phyloP scores from a whole-genome alignment of 768 basidiomycete genomes.

The Leccinum broughii region DNA sequence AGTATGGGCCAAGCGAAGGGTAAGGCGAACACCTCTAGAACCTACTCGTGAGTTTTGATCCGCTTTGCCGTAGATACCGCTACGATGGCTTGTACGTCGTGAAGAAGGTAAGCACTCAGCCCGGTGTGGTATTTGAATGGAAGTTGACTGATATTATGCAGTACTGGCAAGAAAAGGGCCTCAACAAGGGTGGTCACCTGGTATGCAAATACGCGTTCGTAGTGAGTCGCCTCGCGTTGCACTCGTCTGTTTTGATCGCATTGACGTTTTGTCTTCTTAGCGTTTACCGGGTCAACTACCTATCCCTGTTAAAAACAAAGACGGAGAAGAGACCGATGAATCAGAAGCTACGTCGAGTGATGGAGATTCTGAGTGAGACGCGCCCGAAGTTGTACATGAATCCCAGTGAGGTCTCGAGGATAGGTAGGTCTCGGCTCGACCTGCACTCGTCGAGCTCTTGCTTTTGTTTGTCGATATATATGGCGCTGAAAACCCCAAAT shows the following conservation, averaged over 20 bases:
- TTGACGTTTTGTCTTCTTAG: constrained; percentile 9
- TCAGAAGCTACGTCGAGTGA: not conserved
- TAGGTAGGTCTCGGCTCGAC: not conserved
- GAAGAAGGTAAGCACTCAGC: constrained; percentile 51
- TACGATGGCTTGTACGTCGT: constrained; percentile 89
- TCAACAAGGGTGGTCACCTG: constrained; percentile 64
- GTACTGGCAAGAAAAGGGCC: constrained; percentile 76
- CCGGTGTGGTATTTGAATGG: not conserved
- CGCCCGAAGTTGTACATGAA: not conserved
- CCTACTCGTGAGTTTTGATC: not conserved
- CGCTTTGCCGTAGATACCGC: constrained; percentile 56
- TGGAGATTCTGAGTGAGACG: constrained; percentile 6
- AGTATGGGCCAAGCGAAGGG: constrained; percentile 81
- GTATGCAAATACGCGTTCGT: constrained; percentile 89
- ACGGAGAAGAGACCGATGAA: constrained; percentile 11
- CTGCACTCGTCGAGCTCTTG: not conserved
- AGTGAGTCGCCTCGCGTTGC: constrained; percentile 39
- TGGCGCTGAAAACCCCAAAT: too few relatives aligned
- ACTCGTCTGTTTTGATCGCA: not conserved
- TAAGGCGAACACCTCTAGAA: constrained; percentile 24
- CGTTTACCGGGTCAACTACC: constrained; percentile 27
- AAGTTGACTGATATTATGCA: constrained; percentile 25
- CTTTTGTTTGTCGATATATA: not conserved
- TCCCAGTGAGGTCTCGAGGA: too few relatives aligned
- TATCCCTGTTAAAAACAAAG: constrained; percentile 26